Conservation (phyloP, 1,139 yeast species). For the Saccharomyces hybrid region DNA sequence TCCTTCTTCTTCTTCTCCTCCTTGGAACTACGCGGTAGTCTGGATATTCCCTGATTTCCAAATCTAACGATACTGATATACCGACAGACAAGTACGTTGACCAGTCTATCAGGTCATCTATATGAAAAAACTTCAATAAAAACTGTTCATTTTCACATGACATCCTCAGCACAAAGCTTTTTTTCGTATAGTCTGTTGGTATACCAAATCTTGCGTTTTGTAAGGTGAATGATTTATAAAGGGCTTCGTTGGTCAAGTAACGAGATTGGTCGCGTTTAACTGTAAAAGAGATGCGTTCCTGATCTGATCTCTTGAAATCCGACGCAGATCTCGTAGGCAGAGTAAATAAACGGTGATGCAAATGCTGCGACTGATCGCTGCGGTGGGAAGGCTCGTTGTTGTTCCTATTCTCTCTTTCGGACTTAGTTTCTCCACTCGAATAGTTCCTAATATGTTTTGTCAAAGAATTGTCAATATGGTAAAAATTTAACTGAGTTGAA, state of each 20-base stretch:
- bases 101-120: conserved; percentile 61
- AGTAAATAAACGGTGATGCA: conserved; percentile 9
- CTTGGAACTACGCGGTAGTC: conserved; percentile 68
- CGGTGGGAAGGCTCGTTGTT: neutral
- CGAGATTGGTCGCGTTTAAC: conserved; percentile 26
- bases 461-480: conserved; percentile 33
- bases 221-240: conserved; percentile 53
- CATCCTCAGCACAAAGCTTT: conserved; percentile 44
- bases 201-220: conserved; percentile 65
- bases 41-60: conserved; percentile 54
- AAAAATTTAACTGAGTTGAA: conserved; percentile 66
- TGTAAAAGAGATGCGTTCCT: conserved; percentile 26
- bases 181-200: conserved; percentile 52
- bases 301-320: conserved; percentile 27
- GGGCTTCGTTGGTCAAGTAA: conserved; percentile 30
- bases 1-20: conserved; percentile 42
- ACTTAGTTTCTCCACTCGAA: conserved; percentile 22
- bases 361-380: conserved; percentile 10
- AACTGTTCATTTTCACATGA: conserved; percentile 66
- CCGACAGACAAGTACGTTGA: conserved; percentile 52
- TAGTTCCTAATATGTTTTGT: conserved; percentile 20
- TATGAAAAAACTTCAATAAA: conserved; percentile 45
- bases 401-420: conserved; percentile 1
- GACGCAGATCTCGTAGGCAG: conserved; percentile 15
- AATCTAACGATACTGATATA: conserved; percentile 56